Evolutionary conservation across 2,329 filamentous ascomycete species (phyloP).

Genomic region (Ophiostoma sp.): DNA sequence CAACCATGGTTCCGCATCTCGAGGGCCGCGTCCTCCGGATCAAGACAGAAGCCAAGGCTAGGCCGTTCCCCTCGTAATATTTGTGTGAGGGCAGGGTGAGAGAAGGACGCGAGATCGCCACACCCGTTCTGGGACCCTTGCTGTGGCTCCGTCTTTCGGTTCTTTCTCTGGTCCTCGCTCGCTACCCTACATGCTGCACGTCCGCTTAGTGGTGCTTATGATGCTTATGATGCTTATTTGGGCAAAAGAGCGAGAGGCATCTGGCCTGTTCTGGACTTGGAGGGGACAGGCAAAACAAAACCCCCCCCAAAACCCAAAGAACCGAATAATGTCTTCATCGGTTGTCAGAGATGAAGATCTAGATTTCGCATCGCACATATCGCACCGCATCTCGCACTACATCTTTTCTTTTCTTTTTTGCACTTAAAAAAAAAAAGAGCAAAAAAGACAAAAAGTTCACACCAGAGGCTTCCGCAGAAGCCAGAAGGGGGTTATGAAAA

Average conservation of each 20-base stretch:
- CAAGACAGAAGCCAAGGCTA: background rate
- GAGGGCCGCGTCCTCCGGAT: background rate
- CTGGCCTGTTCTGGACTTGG: background rate
- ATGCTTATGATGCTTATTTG: conserved; percentile 8
- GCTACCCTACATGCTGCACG: background rate
- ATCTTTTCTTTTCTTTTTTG: too few species aligned
- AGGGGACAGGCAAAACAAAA: background rate
- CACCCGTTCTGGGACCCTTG: background rate
- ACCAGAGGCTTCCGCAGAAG: too few species aligned
- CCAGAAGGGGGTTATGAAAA: background rate
- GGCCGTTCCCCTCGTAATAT: background rate
- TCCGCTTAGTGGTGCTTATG: background rate
- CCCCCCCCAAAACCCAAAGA: too few species aligned
- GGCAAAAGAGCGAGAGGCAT: background rate
- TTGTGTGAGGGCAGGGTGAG: background rate
- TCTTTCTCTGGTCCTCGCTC: background rate
- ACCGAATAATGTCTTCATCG: background rate
- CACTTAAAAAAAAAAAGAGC: background rate
- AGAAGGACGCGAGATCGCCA: background rate
- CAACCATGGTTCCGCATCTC: conserved; percentile 5
- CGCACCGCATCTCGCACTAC: too few species aligned
- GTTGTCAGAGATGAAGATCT: background rate
- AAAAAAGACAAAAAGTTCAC: background rate
- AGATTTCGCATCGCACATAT: too few species aligned
- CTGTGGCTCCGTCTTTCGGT: background rate